A percentile compares a stretch with the other conserved stretches of the same genome.
Evolutionary conservation across 1,139 yeast genomes (phyloP).

Genomic region (Suhomyces choctaworum): DNA sequence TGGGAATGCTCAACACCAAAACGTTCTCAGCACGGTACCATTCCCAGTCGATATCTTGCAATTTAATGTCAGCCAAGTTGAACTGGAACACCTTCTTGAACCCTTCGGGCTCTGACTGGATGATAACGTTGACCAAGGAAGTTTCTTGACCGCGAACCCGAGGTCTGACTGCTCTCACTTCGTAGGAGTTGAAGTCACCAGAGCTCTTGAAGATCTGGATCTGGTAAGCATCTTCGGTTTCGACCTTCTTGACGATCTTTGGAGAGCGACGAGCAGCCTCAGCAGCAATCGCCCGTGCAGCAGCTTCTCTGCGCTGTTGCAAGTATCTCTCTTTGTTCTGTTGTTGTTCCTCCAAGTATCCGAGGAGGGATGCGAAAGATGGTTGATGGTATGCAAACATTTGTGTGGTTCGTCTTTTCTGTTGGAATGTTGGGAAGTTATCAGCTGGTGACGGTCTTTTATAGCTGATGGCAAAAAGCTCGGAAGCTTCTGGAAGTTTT

Average conservation of each 20-base stretch:
- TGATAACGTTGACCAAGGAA: slow-evolving; percentile 28
- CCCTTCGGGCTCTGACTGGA: slow-evolving; percentile 34
- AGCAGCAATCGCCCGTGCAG: slow-evolving; percentile 4
- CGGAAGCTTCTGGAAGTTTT: slow-evolving; percentile 11
- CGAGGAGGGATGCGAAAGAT: slow-evolving; percentile 6
- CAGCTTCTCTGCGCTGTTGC: slow-evolving; percentile 13
- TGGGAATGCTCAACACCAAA: slow-evolving; percentile 45
- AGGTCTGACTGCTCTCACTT: slow-evolving; percentile 35
- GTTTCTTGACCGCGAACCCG: slow-evolving; percentile 17
- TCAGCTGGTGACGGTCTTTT: neutral
- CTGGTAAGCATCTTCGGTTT: slow-evolving; percentile 39
- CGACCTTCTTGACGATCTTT: slow-evolving; percentile 37
- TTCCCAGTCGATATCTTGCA: slow-evolving; percentile 39
- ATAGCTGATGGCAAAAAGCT: slow-evolving; percentile 3
- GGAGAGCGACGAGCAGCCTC: slow-evolving; percentile 20
- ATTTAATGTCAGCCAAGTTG: slow-evolving; percentile 34
- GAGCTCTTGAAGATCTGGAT: slow-evolving; percentile 39
- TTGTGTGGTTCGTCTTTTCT: neutral
- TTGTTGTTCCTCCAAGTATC: slow-evolving; percentile 13
- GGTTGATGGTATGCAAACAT: slow-evolving; percentile 14
- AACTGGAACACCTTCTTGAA: slow-evolving; percentile 38
- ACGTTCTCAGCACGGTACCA: slow-evolving; percentile 32
- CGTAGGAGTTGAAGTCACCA: slow-evolving; percentile 42
- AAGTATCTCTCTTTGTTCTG: slow-evolving; percentile 16
- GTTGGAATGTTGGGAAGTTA: neutral